phyloP scores from a whole-genome alignment of 345 rosid species.

The Pistacia integerrima region DNA sequence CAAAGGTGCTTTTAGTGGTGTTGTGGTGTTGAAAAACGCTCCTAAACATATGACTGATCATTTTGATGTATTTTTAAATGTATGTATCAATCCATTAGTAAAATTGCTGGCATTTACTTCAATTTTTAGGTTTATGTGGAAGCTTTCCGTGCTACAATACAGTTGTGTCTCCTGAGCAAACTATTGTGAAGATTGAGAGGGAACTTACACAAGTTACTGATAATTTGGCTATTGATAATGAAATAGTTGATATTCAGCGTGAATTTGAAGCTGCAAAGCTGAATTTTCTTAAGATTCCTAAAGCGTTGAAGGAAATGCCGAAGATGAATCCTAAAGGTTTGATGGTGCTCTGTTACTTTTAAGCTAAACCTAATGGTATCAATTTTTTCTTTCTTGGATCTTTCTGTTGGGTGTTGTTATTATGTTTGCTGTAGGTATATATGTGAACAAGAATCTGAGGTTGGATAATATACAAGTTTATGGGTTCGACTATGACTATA shows the following conservation, averaged over 20 bases:
- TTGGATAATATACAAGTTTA: constrained; percentile 84
- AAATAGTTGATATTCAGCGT: constrained; percentile 52
- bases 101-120: neutral
- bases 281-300: constrained; percentile 77
- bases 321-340: constrained; percentile 92
- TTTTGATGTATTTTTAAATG: neutral
- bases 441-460: constrained; percentile 86
- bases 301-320: constrained; percentile 58
- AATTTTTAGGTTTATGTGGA: constrained; percentile 36
- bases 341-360: neutral
- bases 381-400: neutral
- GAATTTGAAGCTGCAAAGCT: constrained; percentile 71
- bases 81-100: neutral
- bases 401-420: constrained; percentile 5
- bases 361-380: neutral
- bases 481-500: constrained; percentile 95
- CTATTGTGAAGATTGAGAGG: constrained; percentile 37
- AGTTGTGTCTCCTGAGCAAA: constrained; percentile 30
- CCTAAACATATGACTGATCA: no score
- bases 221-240: constrained; percentile 34
- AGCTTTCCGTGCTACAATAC: constrained; percentile 37
- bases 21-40: no score
- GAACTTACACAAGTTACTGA: constrained; percentile 30
- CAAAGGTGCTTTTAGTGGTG: no score
- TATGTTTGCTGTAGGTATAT: constrained; percentile 54